Percentiles rank a stretch among this genome's conserved stretches.
These are phyloP conservation scores for Xylaria curta DNA, from an alignment of 495 filamentous ascomycete genomes.

Conservation along the genomic window DNA sequence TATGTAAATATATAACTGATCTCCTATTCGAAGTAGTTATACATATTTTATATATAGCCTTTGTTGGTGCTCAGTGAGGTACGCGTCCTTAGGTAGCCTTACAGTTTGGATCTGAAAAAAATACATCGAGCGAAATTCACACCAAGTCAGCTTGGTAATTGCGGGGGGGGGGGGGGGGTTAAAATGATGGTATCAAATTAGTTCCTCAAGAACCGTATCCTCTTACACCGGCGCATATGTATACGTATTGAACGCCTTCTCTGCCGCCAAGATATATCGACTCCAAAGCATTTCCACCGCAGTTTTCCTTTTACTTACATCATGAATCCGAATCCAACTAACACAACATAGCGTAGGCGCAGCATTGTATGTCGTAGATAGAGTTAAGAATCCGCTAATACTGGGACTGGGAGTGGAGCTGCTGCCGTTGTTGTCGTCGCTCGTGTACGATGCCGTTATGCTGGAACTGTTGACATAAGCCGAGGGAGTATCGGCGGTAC, in stretches of 20 bases:
- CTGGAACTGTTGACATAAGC: constrained; percentile 53
- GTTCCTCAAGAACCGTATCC: not conserved
- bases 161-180: too few species aligned
- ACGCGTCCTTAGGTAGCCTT: too few species aligned
- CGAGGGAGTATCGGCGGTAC: constrained; percentile 33
- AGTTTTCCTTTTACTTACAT: constrained; percentile 1
- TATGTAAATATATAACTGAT: too few species aligned
- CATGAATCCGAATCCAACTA: constrained; percentile 34
- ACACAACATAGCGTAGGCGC: constrained; percentile 34
- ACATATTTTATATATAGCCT: too few species aligned
- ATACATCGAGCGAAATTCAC: not conserved
- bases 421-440: constrained; percentile 37
- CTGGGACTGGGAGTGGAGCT: not conserved
- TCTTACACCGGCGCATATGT: too few species aligned
- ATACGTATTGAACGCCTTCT: constrained; percentile 6
- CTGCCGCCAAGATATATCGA: not conserved
- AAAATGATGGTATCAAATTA: constrained; percentile 18
- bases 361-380: constrained; percentile 29
- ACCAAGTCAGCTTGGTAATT: not conserved
- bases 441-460: constrained; percentile 43
- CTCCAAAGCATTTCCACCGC: not conserved
- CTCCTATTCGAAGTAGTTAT: too few species aligned
- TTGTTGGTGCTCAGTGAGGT: too few species aligned
- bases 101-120: too few species aligned
- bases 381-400: constrained; percentile 22